Percentiles rank a stretch among this genome's conserved stretches.
Evolutionary conservation across 257 asterid species (phyloP).

Genomic region (Petrea volubilis): DNA sequence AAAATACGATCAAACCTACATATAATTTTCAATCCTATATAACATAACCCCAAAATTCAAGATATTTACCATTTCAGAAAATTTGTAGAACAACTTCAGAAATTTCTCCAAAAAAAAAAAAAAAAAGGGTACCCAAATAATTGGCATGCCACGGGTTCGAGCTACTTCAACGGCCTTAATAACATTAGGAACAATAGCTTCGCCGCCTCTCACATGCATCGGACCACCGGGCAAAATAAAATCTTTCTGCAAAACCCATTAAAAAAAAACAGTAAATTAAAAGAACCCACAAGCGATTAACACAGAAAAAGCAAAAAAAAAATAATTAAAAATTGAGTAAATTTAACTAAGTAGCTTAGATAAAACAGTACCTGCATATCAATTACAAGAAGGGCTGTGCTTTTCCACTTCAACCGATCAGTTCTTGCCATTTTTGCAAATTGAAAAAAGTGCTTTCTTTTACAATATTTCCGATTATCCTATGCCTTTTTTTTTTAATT

Average conservation of each 20-base stretch:
- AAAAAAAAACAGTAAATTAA: not conserved
- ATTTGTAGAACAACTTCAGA: not conserved
- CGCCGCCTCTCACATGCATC: constrained; percentile 60
- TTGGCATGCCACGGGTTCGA: constrained; percentile 60
- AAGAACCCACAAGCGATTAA: not conserved
- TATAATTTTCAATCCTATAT: not conserved
- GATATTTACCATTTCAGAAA: not conserved
- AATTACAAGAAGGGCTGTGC: constrained; percentile 79
- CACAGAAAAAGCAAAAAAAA: no score
- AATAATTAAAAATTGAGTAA: not conserved
- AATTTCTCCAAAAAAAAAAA: not conserved
- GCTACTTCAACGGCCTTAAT: constrained; percentile 66
- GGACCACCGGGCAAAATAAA: constrained; percentile 70
- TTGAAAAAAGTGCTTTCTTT: not conserved
- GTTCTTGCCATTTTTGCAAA: constrained; percentile 46
- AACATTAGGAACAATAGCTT: constrained; percentile 69
- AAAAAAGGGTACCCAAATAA: constrained; percentile 65
- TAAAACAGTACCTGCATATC: constrained; percentile 76
- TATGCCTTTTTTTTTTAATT: not conserved
- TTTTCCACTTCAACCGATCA: constrained; percentile 56
- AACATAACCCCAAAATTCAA: not conserved
- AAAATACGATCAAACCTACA: not conserved
- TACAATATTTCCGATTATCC: not conserved
- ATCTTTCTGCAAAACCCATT: constrained; percentile 59
- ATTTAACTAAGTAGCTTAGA: not conserved